These are phyloP conservation scores for Backusella australiensis DNA, from an alignment of 192 early-diverging fungal genomes.

Conservation along the genomic window DNA sequence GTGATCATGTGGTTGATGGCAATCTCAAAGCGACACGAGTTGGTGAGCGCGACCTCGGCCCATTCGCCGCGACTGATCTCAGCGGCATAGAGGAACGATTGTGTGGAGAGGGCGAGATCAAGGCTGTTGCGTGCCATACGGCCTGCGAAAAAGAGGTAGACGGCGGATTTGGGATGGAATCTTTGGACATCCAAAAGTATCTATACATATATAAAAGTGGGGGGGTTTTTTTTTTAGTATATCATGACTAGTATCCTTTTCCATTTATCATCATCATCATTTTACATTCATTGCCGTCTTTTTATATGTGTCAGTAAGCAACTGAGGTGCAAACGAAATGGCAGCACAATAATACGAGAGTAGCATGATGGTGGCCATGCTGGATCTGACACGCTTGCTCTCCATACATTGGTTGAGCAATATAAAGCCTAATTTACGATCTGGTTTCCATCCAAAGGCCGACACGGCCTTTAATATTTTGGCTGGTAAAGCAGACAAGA, in stretches of 20 bases:
- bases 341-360: conserved; percentile 47
- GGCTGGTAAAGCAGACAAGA: conserved; percentile 43
- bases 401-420: conserved; percentile 41
- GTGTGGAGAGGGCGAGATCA: conserved; percentile 31
- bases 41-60: conserved; percentile 43
- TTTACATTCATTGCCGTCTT: conserved; percentile 35
- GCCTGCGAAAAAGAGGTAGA: conserved; percentile 51
- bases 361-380: conserved; percentile 47
- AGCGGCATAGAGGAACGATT: conserved; percentile 35
- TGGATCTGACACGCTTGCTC: conserved; percentile 46
- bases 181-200: conserved; percentile 43
- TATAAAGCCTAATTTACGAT: conserved; percentile 45
- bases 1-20: conserved; percentile 46
- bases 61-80: conserved; percentile 32
- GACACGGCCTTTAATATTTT: conserved; percentile 48
- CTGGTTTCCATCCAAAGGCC: conserved; percentile 47
- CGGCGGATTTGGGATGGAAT: conserved; percentile 46
- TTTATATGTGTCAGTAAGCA: conserved; percentile 41
- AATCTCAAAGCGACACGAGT: conserved; percentile 50
- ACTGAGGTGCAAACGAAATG: conserved; percentile 46
- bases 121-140: conserved; percentile 36
- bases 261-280: no score
- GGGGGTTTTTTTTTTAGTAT: not conserved
- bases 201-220: not conserved
- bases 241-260: no score